These are phyloP conservation scores for Boletus tylopilopsis DNA, from an alignment of 768 basidiomycete species.

Conservation along the genomic window DNA sequence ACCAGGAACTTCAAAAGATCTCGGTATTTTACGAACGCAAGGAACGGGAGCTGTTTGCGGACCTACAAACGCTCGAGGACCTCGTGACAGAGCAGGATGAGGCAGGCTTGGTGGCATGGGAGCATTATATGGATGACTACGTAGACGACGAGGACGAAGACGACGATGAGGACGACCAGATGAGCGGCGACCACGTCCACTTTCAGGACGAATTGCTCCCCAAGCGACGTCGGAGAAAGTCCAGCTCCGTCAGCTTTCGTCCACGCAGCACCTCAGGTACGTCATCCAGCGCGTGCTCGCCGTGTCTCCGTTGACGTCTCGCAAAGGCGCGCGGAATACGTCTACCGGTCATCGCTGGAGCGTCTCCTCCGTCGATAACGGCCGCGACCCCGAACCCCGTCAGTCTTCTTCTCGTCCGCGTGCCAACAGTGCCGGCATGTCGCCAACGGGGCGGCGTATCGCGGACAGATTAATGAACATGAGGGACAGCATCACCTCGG, in stretches of 20 bases:
- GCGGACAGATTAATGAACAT: constrained; percentile 50
- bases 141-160: constrained; percentile 52
- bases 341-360: constrained; percentile 31
- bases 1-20: constrained; percentile 82
- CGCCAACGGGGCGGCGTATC: constrained; percentile 35
- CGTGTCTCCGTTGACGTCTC: background rate
- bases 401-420: constrained; percentile 21
- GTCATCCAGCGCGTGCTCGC: background rate
- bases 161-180: constrained; percentile 42
- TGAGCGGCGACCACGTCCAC: constrained; percentile 17
- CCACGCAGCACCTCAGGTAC: constrained; percentile 24
- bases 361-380: constrained; percentile 44
- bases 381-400: constrained; percentile 33
- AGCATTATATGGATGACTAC: constrained; percentile 48
- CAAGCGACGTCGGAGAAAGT: constrained; percentile 35
- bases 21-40: constrained; percentile 72
- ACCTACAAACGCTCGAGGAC: constrained; percentile 54
- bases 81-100: constrained; percentile 60
- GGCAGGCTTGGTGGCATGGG: constrained; percentile 45
- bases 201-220: constrained; percentile 28
- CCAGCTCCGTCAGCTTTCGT: constrained; percentile 24
- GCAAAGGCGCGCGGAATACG: constrained; percentile 11
- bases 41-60: constrained; percentile 65
- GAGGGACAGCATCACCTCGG: constrained; percentile 48
- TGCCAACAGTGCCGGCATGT: constrained; percentile 25